These are phyloP conservation scores for Tolypocladium tundrense DNA, from an alignment of 2,329 filamentous ascomycete genomes.

Conservation along the genomic window DNA sequence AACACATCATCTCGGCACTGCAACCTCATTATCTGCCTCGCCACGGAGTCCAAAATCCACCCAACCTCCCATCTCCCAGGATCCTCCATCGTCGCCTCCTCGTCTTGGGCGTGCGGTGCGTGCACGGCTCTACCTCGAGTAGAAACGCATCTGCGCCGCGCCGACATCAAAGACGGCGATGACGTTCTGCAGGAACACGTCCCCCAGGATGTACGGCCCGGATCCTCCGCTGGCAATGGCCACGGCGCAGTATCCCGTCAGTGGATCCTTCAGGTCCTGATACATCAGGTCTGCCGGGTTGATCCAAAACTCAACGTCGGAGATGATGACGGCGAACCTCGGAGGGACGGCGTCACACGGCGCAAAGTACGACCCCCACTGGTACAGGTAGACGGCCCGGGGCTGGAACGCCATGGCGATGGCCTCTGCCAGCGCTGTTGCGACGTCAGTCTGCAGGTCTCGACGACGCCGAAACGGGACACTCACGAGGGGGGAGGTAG, in stretches of 20 bases:
- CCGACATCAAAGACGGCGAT: constrained; percentile 38
- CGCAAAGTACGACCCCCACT: constrained; percentile 38
- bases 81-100: not conserved
- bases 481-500: constrained; percentile 37
- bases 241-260: constrained; percentile 37
- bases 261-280: constrained; percentile 28
- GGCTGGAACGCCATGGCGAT: constrained; percentile 37
- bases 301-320: constrained; percentile 32
- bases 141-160: constrained; percentile 35
- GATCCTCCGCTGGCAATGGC: constrained; percentile 32
- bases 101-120: not conserved
- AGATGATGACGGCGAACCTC: constrained; percentile 33
- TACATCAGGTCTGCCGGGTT: constrained; percentile 39
- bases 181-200: constrained; percentile 40
- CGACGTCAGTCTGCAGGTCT: not conserved
- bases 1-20: not conserved
- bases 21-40: not conserved
- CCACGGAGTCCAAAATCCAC: not conserved
- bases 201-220: constrained; percentile 39
- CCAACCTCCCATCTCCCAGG: not conserved
- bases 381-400: constrained; percentile 33
- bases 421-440: constrained; percentile 32
- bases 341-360: constrained; percentile 37
- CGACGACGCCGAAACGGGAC: not conserved
- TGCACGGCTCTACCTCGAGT: constrained; percentile 12